These are phyloP conservation scores for Sporothrix dimorphospora DNA, from an alignment of 2,329 filamentous ascomycete species.

Conservation along the genomic window DNA sequence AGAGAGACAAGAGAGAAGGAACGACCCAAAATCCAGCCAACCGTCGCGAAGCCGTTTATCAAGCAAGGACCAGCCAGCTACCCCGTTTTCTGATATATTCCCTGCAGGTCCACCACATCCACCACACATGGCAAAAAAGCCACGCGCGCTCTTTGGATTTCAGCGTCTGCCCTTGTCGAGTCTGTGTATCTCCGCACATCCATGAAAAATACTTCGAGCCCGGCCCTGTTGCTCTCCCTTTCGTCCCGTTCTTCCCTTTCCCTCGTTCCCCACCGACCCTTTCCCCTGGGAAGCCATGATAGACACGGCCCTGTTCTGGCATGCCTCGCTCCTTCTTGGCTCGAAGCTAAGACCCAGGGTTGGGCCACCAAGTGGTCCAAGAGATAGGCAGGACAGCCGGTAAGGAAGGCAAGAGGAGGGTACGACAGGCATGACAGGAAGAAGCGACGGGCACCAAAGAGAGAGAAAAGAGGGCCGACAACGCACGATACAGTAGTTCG, in stretches of 20 bases:
- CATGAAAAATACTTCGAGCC: too few species aligned
- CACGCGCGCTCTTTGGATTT: not conserved
- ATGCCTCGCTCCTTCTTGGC: not conserved
- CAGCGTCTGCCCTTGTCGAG: not conserved
- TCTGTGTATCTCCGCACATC: not conserved
- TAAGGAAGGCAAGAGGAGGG: not conserved
- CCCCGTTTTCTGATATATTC: constrained; percentile 20
- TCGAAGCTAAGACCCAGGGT: not conserved
- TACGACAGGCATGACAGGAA: not conserved
- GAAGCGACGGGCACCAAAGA: not conserved
- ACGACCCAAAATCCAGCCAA: constrained; percentile 22
- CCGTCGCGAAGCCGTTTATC: constrained; percentile 28
- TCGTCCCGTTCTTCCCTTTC: constrained; percentile 1
- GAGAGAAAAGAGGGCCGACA: not conserved
- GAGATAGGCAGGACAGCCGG: constrained; percentile 18
- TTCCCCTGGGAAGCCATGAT: not conserved
- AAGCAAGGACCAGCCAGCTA: not conserved
- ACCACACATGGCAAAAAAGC: constrained; percentile 12
- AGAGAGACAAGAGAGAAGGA: not conserved
- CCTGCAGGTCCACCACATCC: constrained; percentile 17
- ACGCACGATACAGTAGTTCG: constrained; percentile 15
- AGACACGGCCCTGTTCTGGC: not conserved
- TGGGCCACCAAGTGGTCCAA: constrained; percentile 14
- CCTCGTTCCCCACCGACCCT: constrained; percentile 2
- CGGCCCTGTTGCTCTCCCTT: not conserved